Evolutionary conservation across 495 filamentous ascomycete species (phyloP).

Genomic region (Aspergillus sclerotioniger): DNA sequence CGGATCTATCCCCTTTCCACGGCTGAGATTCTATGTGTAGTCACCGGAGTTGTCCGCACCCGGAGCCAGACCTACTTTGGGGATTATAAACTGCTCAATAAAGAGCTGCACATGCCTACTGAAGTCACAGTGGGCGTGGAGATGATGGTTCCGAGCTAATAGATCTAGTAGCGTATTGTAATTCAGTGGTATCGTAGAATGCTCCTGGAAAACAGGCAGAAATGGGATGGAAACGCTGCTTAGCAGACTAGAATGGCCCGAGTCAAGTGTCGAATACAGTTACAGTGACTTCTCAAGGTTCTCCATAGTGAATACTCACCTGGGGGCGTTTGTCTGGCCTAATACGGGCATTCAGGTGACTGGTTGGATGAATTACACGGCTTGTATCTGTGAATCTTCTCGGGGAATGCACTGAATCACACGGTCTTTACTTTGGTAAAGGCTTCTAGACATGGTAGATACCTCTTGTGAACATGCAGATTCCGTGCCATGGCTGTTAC

Average conservation of each 20-base stretch:
- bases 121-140: slow-evolving; percentile 16
- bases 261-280: not conserved
- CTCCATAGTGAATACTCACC: not conserved
- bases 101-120: slow-evolving; percentile 15
- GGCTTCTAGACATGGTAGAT: no score
- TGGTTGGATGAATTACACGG: no score
- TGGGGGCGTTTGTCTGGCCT: no score
- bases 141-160: slow-evolving; percentile 13
- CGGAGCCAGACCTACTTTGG: slow-evolving; percentile 8
- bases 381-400: no score
- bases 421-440: no score
- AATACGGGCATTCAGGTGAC: no score
- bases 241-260: not conserved
- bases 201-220: not conserved
- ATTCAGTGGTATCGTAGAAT: slow-evolving; percentile 8
- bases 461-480: no score
- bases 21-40: slow-evolving; percentile 14
- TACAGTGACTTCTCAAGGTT: not conserved
- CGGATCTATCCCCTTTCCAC: slow-evolving; percentile 52
- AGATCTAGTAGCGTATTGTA: slow-evolving; percentile 13
- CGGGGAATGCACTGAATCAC: no score
- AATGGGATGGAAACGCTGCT: not conserved
- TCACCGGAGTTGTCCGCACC: slow-evolving; percentile 24
- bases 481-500: no score
- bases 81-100: slow-evolving; percentile 8